phyloP scores from a whole-genome alignment of 495 filamentous ascomycete species.

The Staphylotrichum longicolle region DNA sequence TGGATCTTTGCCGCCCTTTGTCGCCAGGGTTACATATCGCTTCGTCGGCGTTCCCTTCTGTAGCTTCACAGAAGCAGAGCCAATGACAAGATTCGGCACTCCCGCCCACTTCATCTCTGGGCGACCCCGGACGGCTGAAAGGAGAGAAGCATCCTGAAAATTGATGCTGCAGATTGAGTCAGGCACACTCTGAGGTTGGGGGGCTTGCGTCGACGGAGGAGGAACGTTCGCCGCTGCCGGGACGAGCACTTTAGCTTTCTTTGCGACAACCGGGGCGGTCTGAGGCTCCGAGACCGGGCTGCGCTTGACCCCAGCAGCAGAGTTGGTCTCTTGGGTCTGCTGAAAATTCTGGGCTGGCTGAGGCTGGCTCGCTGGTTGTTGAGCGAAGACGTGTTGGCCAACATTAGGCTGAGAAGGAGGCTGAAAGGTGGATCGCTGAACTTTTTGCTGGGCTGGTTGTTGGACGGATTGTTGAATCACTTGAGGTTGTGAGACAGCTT shows the following conservation, averaged over 20 bases:
- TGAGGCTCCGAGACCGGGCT: slow-evolving; percentile 16
- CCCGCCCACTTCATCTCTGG: slow-evolving; percentile 19
- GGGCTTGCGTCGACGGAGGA: neutral
- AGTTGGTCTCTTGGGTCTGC: slow-evolving; percentile 5
- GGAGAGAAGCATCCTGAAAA: slow-evolving; percentile 20
- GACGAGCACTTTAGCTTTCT: slow-evolving; percentile 27
- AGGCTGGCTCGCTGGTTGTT: slow-evolving; percentile 6
- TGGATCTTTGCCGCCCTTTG: slow-evolving; percentile 29
- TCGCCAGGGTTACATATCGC: slow-evolving; percentile 30
- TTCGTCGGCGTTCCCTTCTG: slow-evolving; percentile 32
- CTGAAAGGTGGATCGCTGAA: slow-evolving; percentile 6
- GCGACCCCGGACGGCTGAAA: slow-evolving; percentile 15
- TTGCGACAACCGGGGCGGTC: slow-evolving; percentile 17
- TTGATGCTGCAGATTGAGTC: slow-evolving; percentile 19
- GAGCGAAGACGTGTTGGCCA: slow-evolving; percentile 1
- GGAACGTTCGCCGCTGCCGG: slow-evolving; percentile 1
- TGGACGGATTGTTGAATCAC: slow-evolving; percentile 7
- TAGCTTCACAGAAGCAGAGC: slow-evolving; percentile 25
- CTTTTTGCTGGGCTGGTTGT: slow-evolving; percentile 7
- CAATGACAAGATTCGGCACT: slow-evolving; percentile 32
- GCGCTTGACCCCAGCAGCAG: slow-evolving; percentile 24
- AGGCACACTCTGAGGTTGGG: neutral
- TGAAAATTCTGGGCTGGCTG: slow-evolving; percentile 17
- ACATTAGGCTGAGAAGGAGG: slow-evolving; percentile 4
- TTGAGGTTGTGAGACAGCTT: neutral